Evolutionary conservation across 345 rosid genomes (phyloP), one percentile per base, ranked within the genome.

Genomic region (Geranium rotundifolium): DNA sequence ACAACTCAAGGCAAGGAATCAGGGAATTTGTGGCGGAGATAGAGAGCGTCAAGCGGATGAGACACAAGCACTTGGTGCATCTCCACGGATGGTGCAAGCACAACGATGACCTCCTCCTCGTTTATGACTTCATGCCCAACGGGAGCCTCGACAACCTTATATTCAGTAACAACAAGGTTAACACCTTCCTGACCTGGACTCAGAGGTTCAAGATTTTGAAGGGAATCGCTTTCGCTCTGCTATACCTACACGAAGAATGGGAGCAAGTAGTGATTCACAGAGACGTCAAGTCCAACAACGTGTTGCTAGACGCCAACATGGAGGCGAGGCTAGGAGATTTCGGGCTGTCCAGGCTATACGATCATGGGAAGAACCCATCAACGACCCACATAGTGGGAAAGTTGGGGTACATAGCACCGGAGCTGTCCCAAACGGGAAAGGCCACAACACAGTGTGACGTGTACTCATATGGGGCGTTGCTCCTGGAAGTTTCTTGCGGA

Each of bases 1-100:
- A 89, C 41, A 79, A 83, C 56, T 80, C 89, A 0, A 73, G 77
- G 59, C 90, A 83, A 52, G 91, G 90, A 15, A 80, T 87, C 74
- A 75, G 74, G 17, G 89, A 80, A 65, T 75, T 78, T 0, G 77
- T 80, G 30, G 62, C 81, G 7, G 81, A 82, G 71, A 78, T 83
- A 16, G 76, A 69, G 37, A 77, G 69, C 54, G 57, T 84, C 62
- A 75, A 86, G n/a, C 78, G 77, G 65, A 57, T 80, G 56, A 75
- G 79, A 63, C 85, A 84, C 68, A 73, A 72, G 64, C 80, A 84
- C 54, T 65, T 82, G 73, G 90, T 82, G 49, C 80, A 63, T 60
- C 81, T 84, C 31, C 74, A 70, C 2, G 89, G 86, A 8, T 84
- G 78, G 72, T 82, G 86, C 75, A 81, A 81, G 68, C 68, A 81